Conservation (phyloP, 2,329 filamentous ascomycete genomes). For the Ophiocordyceps camponoti-saundersi region DNA sequence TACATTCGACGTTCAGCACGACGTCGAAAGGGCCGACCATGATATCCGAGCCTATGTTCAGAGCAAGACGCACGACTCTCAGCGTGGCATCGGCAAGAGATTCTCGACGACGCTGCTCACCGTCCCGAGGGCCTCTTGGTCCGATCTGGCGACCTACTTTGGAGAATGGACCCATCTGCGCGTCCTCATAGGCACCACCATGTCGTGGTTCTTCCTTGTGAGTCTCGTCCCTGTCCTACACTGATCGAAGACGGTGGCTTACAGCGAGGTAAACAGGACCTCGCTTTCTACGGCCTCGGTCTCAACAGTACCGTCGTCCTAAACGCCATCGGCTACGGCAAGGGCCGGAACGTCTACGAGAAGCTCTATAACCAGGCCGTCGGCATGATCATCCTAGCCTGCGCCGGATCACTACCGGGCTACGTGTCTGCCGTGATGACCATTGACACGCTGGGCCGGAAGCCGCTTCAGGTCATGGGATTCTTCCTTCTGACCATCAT, state of each 20-base stretch:
- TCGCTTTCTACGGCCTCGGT: constrained; percentile 52
- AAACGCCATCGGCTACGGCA: constrained; percentile 52
- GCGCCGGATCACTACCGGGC: constrained; percentile 61
- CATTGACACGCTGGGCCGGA: constrained; percentile 61
- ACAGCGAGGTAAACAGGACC: constrained; percentile 28
- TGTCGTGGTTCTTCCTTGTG: constrained; percentile 66
- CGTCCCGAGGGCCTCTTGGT: constrained; percentile 52
- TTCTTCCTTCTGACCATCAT: constrained; percentile 44
- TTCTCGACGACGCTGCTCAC: constrained; percentile 34
- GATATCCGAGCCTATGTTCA: constrained; percentile 48
- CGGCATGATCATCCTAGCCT: constrained; percentile 61
- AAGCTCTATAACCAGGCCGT: constrained; percentile 56
- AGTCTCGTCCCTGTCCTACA: constrained; percentile 4
- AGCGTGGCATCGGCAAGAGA: constrained; percentile 34
- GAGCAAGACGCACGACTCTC: constrained; percentile 28
- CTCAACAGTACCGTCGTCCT: constrained; percentile 64
- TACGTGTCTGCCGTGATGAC: constrained; percentile 63
- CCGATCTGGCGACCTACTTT: constrained; percentile 52
- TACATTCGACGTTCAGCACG: constrained; percentile 63
- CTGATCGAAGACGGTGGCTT: background rate
- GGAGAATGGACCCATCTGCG: constrained; percentile 51
- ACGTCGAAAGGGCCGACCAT: constrained; percentile 57
- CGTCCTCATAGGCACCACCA: constrained; percentile 56
- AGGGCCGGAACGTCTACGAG: constrained; percentile 46
- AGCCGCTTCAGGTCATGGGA: constrained; percentile 52